Evolutionary conservation across 2,329 filamentous ascomycete genomes (phyloP).

Genomic region (Pleoardoris graminearum): DNA sequence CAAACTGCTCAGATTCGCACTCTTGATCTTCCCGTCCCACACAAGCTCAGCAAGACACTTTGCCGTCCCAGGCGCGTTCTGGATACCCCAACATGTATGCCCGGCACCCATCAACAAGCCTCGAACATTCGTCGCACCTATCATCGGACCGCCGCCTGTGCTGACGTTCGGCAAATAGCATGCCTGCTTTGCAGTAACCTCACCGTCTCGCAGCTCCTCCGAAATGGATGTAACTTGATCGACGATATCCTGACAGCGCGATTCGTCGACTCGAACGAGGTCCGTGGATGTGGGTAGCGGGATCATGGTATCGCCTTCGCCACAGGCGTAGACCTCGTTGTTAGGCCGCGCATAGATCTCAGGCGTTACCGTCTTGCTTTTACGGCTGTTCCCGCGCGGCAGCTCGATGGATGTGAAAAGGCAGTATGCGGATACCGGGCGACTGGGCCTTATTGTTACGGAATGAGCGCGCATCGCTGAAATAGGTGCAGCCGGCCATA

Average conservation of each 20-base stretch:
- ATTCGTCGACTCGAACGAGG: slow-evolving; percentile 73
- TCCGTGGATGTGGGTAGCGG: slow-evolving; percentile 77
- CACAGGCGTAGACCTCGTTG: slow-evolving; percentile 90
- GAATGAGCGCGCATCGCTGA: slow-evolving; percentile 64
- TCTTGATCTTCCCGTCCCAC: slow-evolving; percentile 50
- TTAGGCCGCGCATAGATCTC: slow-evolving; percentile 93
- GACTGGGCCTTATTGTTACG: slow-evolving; percentile 61
- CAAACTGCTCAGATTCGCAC: slow-evolving; percentile 48
- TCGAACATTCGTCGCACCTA: slow-evolving; percentile 73
- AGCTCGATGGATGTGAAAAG: slow-evolving; percentile 86
- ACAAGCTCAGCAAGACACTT: slow-evolving; percentile 53
- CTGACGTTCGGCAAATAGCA: slow-evolving; percentile 86
- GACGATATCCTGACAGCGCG: slow-evolving; percentile 81
- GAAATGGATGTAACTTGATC: slow-evolving; percentile 71
- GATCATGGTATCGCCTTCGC: slow-evolving; percentile 76
- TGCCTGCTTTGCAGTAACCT: slow-evolving; percentile 75
- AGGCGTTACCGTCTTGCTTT: slow-evolving; percentile 67
- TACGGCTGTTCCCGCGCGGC: slow-evolving; percentile 54
- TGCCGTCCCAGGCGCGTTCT: slow-evolving; percentile 84
- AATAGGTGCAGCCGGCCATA: slow-evolving; percentile 62
- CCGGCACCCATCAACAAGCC: slow-evolving; percentile 83
- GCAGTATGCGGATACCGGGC: slow-evolving; percentile 70
- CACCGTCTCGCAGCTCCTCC: slow-evolving; percentile 51
- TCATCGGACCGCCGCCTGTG: slow-evolving; percentile 67
- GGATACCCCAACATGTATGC: slow-evolving; percentile 98